Evolutionary conservation across 1,284 basidiomycete species (phyloP), one percentile per base, ranked within the genome.

Genomic region (Earliella scabrosa): DNA sequence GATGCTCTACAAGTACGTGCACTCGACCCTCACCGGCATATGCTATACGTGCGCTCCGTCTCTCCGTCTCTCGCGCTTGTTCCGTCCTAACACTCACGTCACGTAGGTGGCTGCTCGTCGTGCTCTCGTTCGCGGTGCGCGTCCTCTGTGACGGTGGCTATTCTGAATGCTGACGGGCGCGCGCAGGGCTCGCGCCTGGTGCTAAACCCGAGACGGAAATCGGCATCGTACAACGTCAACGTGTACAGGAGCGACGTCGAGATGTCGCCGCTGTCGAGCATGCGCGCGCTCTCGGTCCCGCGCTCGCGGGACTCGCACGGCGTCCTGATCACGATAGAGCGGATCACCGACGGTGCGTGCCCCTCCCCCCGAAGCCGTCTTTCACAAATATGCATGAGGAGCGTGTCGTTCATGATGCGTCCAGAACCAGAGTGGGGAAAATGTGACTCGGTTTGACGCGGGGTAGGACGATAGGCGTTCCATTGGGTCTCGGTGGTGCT

Each of bases 11-110:
- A 64, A 65, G 43, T 59, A 62, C 26, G 59, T 64, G 7, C 65
- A 63, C 55, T 65, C 66, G n/a, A 64, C 66, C 9, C 53, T 69
- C 14, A 66, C 68, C 2, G 68, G 68, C 3, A 66, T 69, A 4
- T 69, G 66, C 43, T 69, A 65, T 51, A 68, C 68, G 66, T 66
- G 27, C 55, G 66, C 54, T 13, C 6, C 29, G 16, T 44, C 32
- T 27, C 27, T 34, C 18, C n/a, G n/a, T n/a, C 16, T 39, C 23
- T 26, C 24, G 5, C 24, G 14, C 10, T 32, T 21, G 8, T 6
- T 40, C 20, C 26, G 4, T 23, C 3, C 13, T 13, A 18, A 13
- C 32, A 1, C 3, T n/a, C n/a, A n/a, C n/a, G n/a, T n/a, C 13
- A 5, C 39, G 2, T 21, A 69, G 66, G 13, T 69, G 68, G 68